Evolutionary conservation across 306 rosid genomes (phyloP), one percentile per base, ranked within the genome.

Genomic region (Comarum palustre): DNA sequence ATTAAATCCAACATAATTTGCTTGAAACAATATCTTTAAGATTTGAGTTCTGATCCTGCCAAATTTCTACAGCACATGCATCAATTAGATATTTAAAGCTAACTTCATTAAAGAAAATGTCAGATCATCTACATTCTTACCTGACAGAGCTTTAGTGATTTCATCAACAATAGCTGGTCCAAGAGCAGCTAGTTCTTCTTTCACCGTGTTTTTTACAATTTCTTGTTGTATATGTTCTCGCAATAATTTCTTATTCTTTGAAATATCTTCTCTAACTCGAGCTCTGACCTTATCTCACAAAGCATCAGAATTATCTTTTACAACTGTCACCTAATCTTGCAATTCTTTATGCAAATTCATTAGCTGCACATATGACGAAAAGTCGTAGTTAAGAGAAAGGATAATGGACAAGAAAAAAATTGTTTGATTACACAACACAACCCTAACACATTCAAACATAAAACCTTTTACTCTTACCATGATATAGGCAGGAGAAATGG

Each of bases 21-120:
- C n/a, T n/a, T 85, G 20, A 96, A 91, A 95, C 92, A 17, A 96
- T 90, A 52, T 87, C 90, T 88, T 95, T 97, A 61, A 95, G 88
- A 79, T 87, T 95, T 77, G 89, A 66, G 85, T 78, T 86, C 91
- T 39, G 96, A 92, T 78, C 92, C 90, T 54, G 92, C 99, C 69
- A 95, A 95, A 85, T 82, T 91, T 92, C 99, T 95, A 76, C 61
- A 47, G 60, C 75, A 80, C 61, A 83, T 68, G 79, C 57, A 69
- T 27, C 55, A 73, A 47, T 91, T 70, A 89, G 80, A 84, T 75
- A 83, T 79, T 52, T 36, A 68, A 73, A 64, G 34, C 64, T 16
- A 84, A 73, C 32, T 59, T 58, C 63, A 42, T 80, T 32, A 52
- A 42, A 68, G 67, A 76, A 78, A 16, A 71, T 58, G 63, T 34